Evolutionary conservation across 371 early-diverging fungal species (phyloP).

Genomic region (Mycotypha africana): DNA sequence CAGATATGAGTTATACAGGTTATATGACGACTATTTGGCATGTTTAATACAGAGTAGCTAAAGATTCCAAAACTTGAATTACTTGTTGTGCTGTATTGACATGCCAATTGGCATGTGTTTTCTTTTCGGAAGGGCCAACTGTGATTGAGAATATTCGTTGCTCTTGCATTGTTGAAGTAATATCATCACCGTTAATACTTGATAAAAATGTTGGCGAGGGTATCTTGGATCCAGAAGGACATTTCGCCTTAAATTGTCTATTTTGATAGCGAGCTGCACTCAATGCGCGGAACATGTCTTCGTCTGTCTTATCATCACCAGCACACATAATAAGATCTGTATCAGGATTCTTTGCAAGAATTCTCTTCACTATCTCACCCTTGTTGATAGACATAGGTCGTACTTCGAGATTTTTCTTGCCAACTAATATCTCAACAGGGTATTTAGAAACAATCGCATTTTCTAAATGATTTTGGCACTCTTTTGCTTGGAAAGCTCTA

Average conservation of each 20-base stretch:
- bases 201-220: neutral
- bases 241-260: constrained; percentile 2
- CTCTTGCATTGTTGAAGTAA: constrained; percentile 6
- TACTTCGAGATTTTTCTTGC: constrained; percentile 95
- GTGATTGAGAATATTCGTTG: constrained; percentile 19
- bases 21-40: too few relatives aligned
- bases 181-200: neutral
- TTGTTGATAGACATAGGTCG: constrained; percentile 72
- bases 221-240: too few relatives aligned
- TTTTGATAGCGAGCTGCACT: constrained; percentile 19
- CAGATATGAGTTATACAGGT: too few relatives aligned
- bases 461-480: constrained; percentile 84
- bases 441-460: constrained; percentile 70
- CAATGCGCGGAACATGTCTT: constrained; percentile 86
- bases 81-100: constrained; percentile 46
- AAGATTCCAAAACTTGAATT: constrained; percentile 29
- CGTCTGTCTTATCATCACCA: constrained; percentile 96
- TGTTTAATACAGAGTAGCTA: too few relatives aligned
- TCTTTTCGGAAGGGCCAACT: constrained; percentile 57
- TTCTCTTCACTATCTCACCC: constrained; percentile 90
- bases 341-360: constrained; percentile 51
- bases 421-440: constrained; percentile 88
- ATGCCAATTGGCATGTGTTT: constrained; percentile 81
- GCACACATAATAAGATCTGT: constrained; percentile 86
- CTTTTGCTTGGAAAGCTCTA: constrained; percentile 75